Base-by-base conservation (phyloP, 257 asterid species). In the Penstemon barbatus region DNA sequence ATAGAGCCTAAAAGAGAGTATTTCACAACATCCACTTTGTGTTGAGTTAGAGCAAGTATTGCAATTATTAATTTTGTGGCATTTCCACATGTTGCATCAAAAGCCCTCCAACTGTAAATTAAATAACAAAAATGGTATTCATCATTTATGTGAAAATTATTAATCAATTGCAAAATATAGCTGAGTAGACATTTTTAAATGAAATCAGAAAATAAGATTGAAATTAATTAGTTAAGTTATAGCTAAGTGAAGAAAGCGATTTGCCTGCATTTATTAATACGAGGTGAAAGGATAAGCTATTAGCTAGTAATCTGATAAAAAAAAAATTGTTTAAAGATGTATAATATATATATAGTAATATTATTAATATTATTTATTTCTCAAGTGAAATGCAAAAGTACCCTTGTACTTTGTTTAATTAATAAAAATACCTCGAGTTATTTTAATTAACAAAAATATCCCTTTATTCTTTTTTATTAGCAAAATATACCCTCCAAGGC, bases 81-180 rank as follows among this genome's bases (percentile, higher is more conserved):
- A 78, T 93, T 93, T 57, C 99, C 99, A 77, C 97, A 93, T 38
- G 99, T 93, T 39, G 99, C 99, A 74, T 93, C 52, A 93, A 72
- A 57, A 93, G 97, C 43, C 99, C 99, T 41, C 99, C 99, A 76
- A 90, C 99, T 93, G 88, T 70, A 76, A 66, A 42, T 49, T 19
- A 19, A 12, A 49, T 49, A 4, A 15, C 38, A 45, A 49, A 49
- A 41, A 61, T 15, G 8, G 8, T 42, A 18, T 19, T 19, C 40
- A 39, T 40, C 43, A 0, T 19, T 61, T 61, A 7, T 4, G n/a
- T 59, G 3, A 41, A 19, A 19, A 19, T 19, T 19, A 19, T 19
- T 19, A 19, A 3, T 45, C 3, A 6, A 45, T 6, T 45, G 8
- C 3, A 45, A 45, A 45, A n/a, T n/a, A 19, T 19, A 19, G 25